Evolutionary conservation across 306 rosid species (phyloP).

Genomic region (Ceratonia siliqua): DNA sequence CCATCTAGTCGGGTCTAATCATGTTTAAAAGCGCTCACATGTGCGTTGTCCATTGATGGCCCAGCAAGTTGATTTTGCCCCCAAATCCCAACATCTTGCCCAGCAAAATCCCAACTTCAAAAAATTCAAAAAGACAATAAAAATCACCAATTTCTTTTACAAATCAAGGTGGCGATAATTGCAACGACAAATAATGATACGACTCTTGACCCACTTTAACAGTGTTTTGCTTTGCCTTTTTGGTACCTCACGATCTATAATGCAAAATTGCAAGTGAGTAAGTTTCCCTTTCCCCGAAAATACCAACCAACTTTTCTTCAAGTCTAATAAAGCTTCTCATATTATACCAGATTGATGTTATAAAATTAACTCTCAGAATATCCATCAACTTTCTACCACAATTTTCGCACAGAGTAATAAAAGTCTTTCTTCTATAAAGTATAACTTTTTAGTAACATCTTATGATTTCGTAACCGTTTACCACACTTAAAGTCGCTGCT

Average conservation of each 20-base stretch:
- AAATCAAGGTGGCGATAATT: slow-evolving; percentile 32
- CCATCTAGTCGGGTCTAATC: no score
- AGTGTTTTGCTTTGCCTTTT: slow-evolving; percentile 3
- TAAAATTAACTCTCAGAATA: no score
- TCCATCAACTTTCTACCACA: no score
- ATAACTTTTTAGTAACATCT: no score
- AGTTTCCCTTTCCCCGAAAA: slow-evolving; percentile 24
- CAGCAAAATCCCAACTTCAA: not conserved
- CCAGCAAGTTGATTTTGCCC: slow-evolving; percentile 29
- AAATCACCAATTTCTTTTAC: slow-evolving; percentile 14
- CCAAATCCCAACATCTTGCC: not conserved
- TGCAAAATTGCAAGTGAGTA: not conserved
- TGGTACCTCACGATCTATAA: slow-evolving; percentile 11
- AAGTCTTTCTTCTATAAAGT: no score
- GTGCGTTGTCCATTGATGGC: no score
- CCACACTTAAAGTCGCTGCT: not conserved
- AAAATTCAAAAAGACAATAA: not conserved
- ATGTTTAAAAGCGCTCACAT: no score
- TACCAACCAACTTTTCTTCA: slow-evolving; percentile 28
- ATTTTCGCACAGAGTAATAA: no score
- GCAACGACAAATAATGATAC: not conserved
- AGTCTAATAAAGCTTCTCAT: slow-evolving; percentile 19
- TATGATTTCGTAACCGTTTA: not conserved
- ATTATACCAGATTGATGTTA: no score
- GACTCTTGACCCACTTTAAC: slow-evolving; percentile 23